Conservation (phyloP, 1,284 basidiomycete species). For the Melanopsichium pennsylvanicum region DNA sequence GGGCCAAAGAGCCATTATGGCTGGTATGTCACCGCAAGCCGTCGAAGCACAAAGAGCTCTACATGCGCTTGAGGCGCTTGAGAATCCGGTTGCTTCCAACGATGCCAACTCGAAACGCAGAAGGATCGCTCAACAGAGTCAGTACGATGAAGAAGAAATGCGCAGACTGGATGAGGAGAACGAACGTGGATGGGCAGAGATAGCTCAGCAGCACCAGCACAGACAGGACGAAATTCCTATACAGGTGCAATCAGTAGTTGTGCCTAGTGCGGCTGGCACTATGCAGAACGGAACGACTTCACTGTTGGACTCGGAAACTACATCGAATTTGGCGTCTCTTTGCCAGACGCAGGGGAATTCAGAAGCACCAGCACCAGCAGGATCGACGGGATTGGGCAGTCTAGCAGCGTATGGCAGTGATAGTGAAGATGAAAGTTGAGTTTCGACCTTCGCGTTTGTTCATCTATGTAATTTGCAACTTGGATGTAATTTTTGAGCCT, state of each 20-base stretch:
- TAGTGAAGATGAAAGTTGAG: constrained; percentile 47
- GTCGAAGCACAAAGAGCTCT: constrained; percentile 46
- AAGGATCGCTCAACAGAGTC: constrained; percentile 29
- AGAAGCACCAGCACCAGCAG: not conserved
- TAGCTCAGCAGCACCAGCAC: constrained; percentile 39
- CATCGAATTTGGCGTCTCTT: constrained; percentile 42
- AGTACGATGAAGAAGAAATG: constrained; percentile 55
- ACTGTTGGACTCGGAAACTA: constrained; percentile 44
- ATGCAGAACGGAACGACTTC: constrained; percentile 1
- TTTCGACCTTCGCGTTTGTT: too few relatives aligned
- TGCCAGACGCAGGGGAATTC: constrained; percentile 10
- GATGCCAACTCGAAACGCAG: constrained; percentile 48
- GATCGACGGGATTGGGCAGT: constrained; percentile 41
- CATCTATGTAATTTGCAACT: too few relatives aligned
- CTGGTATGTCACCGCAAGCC: constrained; percentile 47
- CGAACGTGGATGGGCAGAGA: constrained; percentile 55
- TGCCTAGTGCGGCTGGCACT: not conserved
- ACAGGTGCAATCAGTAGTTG: constrained; percentile 1
- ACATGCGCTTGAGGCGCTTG: constrained; percentile 41
- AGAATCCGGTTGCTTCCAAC: constrained; percentile 9
- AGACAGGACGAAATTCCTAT: constrained; percentile 21
- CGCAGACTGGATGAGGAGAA: constrained; percentile 60
- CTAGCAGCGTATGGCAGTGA: constrained; percentile 61
- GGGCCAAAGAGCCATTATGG: constrained; percentile 52
- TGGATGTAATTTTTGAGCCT: too few relatives aligned